Conservation (phyloP, 768 basidiomycete species). For the Tulasnella sp. region DNA sequence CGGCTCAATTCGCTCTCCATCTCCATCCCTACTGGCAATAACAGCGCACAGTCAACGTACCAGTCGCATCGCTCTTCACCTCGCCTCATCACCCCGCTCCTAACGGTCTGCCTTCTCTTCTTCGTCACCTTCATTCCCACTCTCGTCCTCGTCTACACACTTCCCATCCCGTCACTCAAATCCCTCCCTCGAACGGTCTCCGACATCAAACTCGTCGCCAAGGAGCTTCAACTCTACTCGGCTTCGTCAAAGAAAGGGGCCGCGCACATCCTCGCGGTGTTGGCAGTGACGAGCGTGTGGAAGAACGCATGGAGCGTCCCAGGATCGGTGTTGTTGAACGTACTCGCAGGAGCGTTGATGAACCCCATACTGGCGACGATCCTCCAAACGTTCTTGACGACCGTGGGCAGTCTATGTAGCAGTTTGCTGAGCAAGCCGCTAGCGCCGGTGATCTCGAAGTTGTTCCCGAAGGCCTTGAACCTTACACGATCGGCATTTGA, state of each 20-base stretch:
- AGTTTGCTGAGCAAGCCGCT: conserved; percentile 74
- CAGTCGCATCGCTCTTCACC: not conserved
- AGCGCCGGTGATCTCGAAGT: conserved; percentile 66
- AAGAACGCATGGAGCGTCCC: conserved; percentile 97
- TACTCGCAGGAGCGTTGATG: conserved; percentile 1
- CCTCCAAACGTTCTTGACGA: conserved; percentile 75
- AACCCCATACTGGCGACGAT: conserved; percentile 65
- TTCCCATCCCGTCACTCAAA: conserved; percentile 11
- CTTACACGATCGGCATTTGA: conserved; percentile 76
- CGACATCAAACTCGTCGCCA: conserved; percentile 64
- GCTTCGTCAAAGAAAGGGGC: conserved; percentile 49
- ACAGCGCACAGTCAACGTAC: not conserved
- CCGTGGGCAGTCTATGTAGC: conserved; percentile 72
- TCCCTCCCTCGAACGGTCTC: conserved; percentile 66
- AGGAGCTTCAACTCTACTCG: conserved; percentile 67
- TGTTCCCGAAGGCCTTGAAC: conserved; percentile 77
- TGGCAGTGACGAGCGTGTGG: conserved; percentile 80
- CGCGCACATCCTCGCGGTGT: conserved; percentile 70
- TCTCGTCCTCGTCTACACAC: conserved; percentile 12
- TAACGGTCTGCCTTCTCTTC: conserved; percentile 16
- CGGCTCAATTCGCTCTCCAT: conserved; percentile 32
- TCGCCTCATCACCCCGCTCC: conserved; percentile 8
- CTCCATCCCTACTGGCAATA: conserved; percentile 31
- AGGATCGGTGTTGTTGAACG: conserved; percentile 69
- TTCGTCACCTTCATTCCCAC: conserved; percentile 16